Conservation (phyloP, 148 eudicot genomes). For the Silene uniflora region DNA sequence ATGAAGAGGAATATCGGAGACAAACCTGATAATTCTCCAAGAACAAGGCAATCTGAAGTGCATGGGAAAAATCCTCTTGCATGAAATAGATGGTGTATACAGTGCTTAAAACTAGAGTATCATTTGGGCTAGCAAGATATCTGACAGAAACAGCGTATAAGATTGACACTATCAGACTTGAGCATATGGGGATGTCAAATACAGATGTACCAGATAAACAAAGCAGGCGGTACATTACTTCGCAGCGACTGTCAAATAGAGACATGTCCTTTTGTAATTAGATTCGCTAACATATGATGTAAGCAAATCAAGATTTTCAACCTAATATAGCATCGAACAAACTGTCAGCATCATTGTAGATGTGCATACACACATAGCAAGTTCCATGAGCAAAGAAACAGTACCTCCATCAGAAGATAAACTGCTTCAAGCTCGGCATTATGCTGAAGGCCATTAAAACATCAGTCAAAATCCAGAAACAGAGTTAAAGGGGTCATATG, state of each 20-base stretch:
- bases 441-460: slow-evolving; percentile 55
- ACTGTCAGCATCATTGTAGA: slow-evolving; percentile 4
- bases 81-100: slow-evolving; percentile 60
- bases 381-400: slow-evolving; percentile 10
- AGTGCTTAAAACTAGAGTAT: slow-evolving; percentile 60
- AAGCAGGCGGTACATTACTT: slow-evolving; percentile 39
- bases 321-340: slow-evolving; percentile 34
- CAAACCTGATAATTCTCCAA: slow-evolving; percentile 75
- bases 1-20: background rate
- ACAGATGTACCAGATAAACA: slow-evolving; percentile 3
- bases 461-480: slow-evolving; percentile 20
- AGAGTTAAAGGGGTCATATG: background rate
- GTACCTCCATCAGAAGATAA: slow-evolving; percentile 96
- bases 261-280: slow-evolving; percentile 76
- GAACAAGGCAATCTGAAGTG: slow-evolving; percentile 79
- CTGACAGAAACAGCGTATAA: slow-evolving; percentile 32
- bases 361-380: background rate
- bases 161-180: background rate
- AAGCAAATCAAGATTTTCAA: slow-evolving; percentile 75
- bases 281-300: slow-evolving; percentile 61
- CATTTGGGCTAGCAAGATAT: slow-evolving; percentile 89
- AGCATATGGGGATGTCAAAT: background rate
- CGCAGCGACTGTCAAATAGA: slow-evolving; percentile 73
- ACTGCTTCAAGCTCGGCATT: slow-evolving; percentile 98
- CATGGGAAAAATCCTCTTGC: slow-evolving; percentile 66